A percentile compares a stretch with the other conserved stretches of the same genome.
Conservation (phyloP, 176 grass and related monocot genomes). For the Oryza longistaminata region DNA sequence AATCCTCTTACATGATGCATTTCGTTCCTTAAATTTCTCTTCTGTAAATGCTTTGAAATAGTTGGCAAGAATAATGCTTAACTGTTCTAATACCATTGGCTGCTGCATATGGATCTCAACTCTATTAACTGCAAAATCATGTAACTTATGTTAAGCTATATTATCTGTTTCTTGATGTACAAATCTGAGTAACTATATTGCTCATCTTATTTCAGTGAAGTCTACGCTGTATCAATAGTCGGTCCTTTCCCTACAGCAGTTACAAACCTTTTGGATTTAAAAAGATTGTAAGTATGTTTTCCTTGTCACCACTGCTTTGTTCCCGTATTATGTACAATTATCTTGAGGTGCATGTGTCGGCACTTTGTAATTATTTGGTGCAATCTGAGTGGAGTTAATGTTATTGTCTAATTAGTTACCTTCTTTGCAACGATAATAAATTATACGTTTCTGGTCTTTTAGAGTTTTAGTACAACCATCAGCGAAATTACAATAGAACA, state of each 20-base stretch:
- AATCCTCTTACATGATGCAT: not conserved
- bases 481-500: not conserved
- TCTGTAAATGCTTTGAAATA: not conserved
- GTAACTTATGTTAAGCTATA: constrained; percentile 22
- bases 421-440: not conserved
- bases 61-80: not conserved
- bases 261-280: constrained; percentile 95
- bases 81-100: not conserved
- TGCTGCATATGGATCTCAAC: constrained; percentile 9
- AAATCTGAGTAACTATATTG: constrained; percentile 13
- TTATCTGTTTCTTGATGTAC: not conserved
- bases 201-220: constrained; percentile 76
- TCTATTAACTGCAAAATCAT: not conserved
- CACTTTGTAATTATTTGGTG: not conserved
- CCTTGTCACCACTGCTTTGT: constrained; percentile 2
- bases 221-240: constrained; percentile 96
- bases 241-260: constrained; percentile 94
- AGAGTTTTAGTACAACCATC: constrained; percentile 2
- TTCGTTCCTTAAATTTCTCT: not conserved
- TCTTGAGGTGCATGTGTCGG: constrained; percentile 16
- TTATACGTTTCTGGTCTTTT: not conserved
- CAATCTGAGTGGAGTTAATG: not conserved
- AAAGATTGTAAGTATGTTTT: constrained; percentile 72
- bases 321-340: not conserved
- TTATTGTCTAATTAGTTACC: not conserved